Percentiles rank a stretch among this genome's conserved stretches.
Evolutionary conservation across 2,329 filamentous ascomycete species (phyloP).

Genomic region (Huntiella decipiens): DNA sequence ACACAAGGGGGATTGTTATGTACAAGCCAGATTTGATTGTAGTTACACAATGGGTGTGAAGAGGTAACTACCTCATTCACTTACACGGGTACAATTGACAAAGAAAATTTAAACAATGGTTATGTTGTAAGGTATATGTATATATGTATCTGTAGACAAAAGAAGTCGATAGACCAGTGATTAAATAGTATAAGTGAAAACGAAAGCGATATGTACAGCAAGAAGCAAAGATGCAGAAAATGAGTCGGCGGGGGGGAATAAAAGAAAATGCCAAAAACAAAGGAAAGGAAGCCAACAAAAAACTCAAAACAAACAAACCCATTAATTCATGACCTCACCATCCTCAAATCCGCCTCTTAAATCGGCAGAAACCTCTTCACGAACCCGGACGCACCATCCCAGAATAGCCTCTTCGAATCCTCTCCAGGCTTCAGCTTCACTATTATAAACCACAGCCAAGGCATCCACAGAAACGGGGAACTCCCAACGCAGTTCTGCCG

Average conservation of each 20-base stretch:
- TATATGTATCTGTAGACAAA: background rate
- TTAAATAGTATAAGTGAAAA: background rate
- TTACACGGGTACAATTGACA: background rate
- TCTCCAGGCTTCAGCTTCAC: conserved; percentile 49
- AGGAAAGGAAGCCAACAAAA: background rate
- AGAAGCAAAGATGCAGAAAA: background rate
- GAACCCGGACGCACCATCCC: conserved; percentile 64
- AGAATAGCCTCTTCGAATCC: conserved; percentile 69
- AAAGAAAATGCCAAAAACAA: background rate
- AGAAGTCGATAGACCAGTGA: too few species aligned
- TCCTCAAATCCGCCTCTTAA: conserved; percentile 15
- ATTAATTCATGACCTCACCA: conserved; percentile 1
- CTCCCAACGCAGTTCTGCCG: conserved; percentile 86
- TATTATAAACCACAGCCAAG: conserved; percentile 67
- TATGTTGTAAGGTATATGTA: background rate
- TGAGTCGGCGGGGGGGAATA: background rate
- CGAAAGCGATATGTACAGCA: background rate
- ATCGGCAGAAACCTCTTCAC: conserved; percentile 66
- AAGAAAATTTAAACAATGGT: background rate
- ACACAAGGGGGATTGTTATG: too few species aligned
- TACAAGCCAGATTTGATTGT: background rate
- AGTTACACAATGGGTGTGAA: background rate
- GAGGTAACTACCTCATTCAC: background rate
- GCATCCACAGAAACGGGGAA: conserved; percentile 67
- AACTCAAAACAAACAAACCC: background rate